Percentiles rank a stretch among this genome's conserved stretches.
Conservation (phyloP, 2,329 filamentous ascomycete genomes). For the Diaporthe ampelina region DNA sequence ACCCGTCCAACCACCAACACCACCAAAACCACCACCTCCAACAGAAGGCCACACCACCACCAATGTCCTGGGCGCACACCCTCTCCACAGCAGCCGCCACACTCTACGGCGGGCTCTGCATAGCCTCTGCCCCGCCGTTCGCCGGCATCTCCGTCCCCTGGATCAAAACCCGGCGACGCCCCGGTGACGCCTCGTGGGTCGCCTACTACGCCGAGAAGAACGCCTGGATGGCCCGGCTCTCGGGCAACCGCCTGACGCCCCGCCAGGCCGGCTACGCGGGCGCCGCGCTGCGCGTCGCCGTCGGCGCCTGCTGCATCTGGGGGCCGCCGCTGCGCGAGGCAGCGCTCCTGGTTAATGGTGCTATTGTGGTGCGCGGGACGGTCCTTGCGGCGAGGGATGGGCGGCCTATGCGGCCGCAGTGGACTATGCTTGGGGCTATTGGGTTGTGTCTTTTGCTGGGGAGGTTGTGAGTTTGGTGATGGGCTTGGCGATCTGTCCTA, state of each 20-base stretch:
- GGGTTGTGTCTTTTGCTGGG: slow-evolving; percentile 36
- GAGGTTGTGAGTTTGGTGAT: slow-evolving; percentile 23
- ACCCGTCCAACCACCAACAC: neutral
- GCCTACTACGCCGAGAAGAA: slow-evolving; percentile 47
- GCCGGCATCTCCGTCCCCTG: slow-evolving; percentile 45
- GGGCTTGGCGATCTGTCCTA: slow-evolving; percentile 53
- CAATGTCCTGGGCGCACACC: slow-evolving; percentile 33
- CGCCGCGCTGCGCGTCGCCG: slow-evolving; percentile 43
- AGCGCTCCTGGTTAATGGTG: slow-evolving; percentile 43
- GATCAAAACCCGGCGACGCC: neutral
- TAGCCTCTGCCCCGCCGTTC: slow-evolving; percentile 45
- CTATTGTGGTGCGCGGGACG: slow-evolving; percentile 43
- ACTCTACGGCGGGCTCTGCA: slow-evolving; percentile 44
- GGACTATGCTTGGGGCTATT: slow-evolving; percentile 44
- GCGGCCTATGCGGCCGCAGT: slow-evolving; percentile 44
- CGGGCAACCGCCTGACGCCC: slow-evolving; percentile 42
- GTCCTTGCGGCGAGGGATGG: slow-evolving; percentile 43
- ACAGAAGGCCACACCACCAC: neutral
- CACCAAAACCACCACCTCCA: too few species aligned
- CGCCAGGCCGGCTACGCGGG: slow-evolving; percentile 43
- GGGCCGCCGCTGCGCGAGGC: slow-evolving; percentile 40
- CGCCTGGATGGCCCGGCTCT: slow-evolving; percentile 43
- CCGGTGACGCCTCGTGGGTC: slow-evolving; percentile 36
- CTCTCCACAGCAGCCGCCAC: slow-evolving; percentile 31
- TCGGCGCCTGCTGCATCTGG: slow-evolving; percentile 44